Conservation (phyloP, 2,329 filamentous ascomycete species). For the Trichophyton rubrum region DNA sequence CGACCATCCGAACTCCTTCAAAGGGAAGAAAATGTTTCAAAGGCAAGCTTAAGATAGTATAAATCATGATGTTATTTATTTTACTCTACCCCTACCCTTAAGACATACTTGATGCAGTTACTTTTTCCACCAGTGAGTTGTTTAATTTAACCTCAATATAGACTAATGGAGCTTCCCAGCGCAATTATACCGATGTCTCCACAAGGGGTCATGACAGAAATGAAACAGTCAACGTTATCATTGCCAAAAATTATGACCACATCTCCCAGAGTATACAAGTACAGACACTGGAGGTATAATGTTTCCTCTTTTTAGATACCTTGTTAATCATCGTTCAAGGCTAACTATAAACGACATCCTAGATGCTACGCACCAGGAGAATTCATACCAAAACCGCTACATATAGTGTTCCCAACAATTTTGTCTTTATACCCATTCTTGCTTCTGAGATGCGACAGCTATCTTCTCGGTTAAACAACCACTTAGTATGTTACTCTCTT, state of each 20-base stretch:
- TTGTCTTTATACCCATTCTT: slow-evolving; percentile 68
- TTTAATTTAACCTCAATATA: neutral
- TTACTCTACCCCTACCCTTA: too few species aligned
- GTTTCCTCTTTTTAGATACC: neutral
- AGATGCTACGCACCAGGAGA: slow-evolving; percentile 68
- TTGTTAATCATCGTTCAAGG: neutral
- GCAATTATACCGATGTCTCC: neutral
- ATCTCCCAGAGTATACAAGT: slow-evolving; percentile 69
- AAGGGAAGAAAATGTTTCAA: too few species aligned
- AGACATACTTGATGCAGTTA: too few species aligned
- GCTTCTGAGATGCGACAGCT: slow-evolving; percentile 23
- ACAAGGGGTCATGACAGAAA: slow-evolving; percentile 28
- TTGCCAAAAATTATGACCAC: slow-evolving; percentile 66
- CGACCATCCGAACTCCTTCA: neutral
- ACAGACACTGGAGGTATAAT: slow-evolving; percentile 51
- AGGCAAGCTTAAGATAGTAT: neutral
- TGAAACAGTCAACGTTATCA: slow-evolving; percentile 65
- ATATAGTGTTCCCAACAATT: slow-evolving; percentile 61
- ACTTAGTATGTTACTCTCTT: slow-evolving; percentile 25
- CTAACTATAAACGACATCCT: slow-evolving; percentile 24
- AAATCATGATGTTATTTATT: neutral
- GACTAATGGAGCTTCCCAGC: neutral
- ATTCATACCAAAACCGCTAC: slow-evolving; percentile 65
- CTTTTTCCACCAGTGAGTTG: neutral
- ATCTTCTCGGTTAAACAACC: slow-evolving; percentile 26